Conservation (phyloP, 2,329 filamentous ascomycete species). For the Amauroascus niger region DNA sequence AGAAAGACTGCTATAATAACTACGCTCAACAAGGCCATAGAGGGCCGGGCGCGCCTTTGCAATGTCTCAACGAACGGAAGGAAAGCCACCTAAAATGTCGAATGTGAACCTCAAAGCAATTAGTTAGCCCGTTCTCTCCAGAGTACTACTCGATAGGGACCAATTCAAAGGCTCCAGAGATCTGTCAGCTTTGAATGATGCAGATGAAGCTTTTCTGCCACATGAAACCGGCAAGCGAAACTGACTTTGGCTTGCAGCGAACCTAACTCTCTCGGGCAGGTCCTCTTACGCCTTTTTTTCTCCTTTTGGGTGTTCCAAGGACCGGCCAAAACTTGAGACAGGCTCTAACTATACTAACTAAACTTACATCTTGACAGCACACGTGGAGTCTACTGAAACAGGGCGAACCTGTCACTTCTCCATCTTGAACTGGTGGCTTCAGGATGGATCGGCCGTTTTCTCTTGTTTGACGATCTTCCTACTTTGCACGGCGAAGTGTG, state of each 20-base stretch:
- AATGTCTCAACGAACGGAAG: no score
- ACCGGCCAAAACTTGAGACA: not conserved
- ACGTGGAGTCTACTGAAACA: not conserved
- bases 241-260: not conserved
- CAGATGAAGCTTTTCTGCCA: not conserved
- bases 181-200: not conserved
- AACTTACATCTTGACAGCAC: not conserved
- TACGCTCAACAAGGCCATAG: no score
- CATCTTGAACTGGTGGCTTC: no score
- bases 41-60: no score
- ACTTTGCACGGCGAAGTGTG: no score
- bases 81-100: no score
- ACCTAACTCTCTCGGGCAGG: not conserved
- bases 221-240: constrained; percentile 2
- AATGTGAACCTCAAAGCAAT: not conserved
- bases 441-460: no score
- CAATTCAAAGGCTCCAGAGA: not conserved
- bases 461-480: no score
- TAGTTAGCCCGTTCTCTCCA: not conserved
- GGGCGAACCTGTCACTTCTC: not conserved
- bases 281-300: not conserved
- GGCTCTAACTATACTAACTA: no score
- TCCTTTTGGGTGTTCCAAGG: not conserved
- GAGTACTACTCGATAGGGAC: not conserved
- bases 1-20: no score